These are phyloP conservation scores for Gastrolobium villosum DNA, from an alignment of 306 rosid genomes.

Conservation along the genomic window DNA sequence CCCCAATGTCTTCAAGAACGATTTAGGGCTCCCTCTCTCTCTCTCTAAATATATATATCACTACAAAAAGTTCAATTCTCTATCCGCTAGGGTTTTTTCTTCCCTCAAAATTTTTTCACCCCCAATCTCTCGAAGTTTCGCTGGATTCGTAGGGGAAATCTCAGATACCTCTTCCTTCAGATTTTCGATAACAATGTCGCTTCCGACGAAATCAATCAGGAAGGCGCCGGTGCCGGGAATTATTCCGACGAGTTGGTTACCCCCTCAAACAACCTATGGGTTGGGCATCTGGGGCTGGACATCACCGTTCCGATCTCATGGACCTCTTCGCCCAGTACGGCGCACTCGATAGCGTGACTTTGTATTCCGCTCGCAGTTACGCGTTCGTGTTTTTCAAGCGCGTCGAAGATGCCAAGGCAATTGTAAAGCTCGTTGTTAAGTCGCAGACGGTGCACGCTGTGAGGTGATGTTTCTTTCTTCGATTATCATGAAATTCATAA, in stretches of 20 bases:
- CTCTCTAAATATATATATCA: neutral
- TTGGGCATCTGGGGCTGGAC: slow-evolving; percentile 81
- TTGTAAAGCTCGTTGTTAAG: too few relatives aligned
- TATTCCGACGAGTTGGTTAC: slow-evolving; percentile 62
- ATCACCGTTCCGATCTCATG: slow-evolving; percentile 82
- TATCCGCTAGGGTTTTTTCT: slow-evolving; percentile 47
- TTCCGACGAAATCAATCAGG: slow-evolving; percentile 56
- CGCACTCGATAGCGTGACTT: too few relatives aligned
- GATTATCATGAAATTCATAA: too few relatives aligned
- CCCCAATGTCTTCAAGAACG: too few relatives aligned
- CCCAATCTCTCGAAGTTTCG: neutral
- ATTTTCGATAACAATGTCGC: slow-evolving; percentile 64
- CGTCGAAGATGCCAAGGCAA: too few relatives aligned
- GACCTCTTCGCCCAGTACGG: slow-evolving; percentile 76
- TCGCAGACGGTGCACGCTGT: too few relatives aligned
- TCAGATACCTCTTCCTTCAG: neutral
- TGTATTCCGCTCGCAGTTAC: too few relatives aligned
- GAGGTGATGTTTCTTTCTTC: too few relatives aligned
- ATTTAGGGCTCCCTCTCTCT: too few relatives aligned
- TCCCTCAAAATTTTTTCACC: neutral
- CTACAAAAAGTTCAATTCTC: neutral
- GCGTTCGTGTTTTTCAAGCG: too few relatives aligned
- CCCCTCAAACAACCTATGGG: slow-evolving; percentile 92
- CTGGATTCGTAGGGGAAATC: too few relatives aligned
- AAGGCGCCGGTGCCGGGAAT: slow-evolving; percentile 16